Conservation (phyloP, 352 stramenopile species). For the Phytophthora sp. region DNA sequence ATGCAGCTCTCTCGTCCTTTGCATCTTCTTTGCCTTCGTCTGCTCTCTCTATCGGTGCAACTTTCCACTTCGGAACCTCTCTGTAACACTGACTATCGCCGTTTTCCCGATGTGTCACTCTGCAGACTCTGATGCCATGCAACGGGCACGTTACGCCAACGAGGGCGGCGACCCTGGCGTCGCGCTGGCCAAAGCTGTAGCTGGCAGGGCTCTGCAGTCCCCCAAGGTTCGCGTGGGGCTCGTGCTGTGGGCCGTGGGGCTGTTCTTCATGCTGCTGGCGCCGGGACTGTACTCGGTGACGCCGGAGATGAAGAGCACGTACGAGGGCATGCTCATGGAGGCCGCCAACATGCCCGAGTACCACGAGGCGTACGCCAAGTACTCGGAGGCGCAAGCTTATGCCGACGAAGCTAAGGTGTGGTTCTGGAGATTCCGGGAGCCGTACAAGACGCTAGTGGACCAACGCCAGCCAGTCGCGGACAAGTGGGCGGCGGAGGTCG, state of each 20-base stretch:
- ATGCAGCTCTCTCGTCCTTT: background rate
- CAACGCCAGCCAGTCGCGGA: slow-evolving; percentile 62
- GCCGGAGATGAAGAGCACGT: slow-evolving; percentile 78
- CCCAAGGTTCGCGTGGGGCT: slow-evolving; percentile 70
- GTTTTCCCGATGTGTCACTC: slow-evolving; percentile 8
- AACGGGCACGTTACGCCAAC: slow-evolving; percentile 20
- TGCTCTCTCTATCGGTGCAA: slow-evolving; percentile 5
- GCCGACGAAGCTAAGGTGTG: slow-evolving; percentile 82
- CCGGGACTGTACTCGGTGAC: slow-evolving; percentile 66
- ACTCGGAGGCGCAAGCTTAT: slow-evolving; percentile 56
- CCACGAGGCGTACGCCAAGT: slow-evolving; percentile 67
- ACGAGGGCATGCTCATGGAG: slow-evolving; percentile 77
- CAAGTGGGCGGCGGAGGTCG: slow-evolving; percentile 66
- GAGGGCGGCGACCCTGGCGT: slow-evolving; percentile 48
- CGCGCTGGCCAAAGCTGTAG: slow-evolving; percentile 59
- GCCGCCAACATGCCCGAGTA: slow-evolving; percentile 83
- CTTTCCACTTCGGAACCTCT: background rate
- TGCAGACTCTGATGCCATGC: slow-evolving; percentile 35
- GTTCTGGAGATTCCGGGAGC: slow-evolving; percentile 88
- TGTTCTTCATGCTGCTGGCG: slow-evolving; percentile 85
- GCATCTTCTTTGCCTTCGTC: background rate
- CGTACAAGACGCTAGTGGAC: slow-evolving; percentile 64
- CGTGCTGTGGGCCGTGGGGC: slow-evolving; percentile 72
- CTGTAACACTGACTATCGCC: slow-evolving; percentile 12
- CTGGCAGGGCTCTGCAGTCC: slow-evolving; percentile 58